A percentile compares a stretch with the other conserved stretches of the same genome.
Evolutionary conservation across 1,139 yeast genomes (phyloP).

Genomic region (Schwanniomyces etchellsii): DNA sequence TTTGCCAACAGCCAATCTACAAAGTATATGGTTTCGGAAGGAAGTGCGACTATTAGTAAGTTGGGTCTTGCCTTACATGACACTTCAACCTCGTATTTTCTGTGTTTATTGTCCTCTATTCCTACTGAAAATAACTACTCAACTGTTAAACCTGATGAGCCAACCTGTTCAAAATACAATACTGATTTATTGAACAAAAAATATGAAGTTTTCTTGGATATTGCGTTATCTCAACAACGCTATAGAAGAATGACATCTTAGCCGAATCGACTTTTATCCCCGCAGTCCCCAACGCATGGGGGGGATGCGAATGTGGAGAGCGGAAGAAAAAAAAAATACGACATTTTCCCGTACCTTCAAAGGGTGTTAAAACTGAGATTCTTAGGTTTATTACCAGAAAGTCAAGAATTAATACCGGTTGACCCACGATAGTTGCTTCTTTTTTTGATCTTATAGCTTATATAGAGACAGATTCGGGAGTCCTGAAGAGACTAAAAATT

Average conservation of each 20-base stretch:
- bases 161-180: background rate
- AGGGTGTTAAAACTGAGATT: too few relatives aligned
- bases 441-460: too few relatives aligned
- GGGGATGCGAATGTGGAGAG: too few relatives aligned
- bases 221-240: constrained; percentile 27
- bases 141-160: background rate
- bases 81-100: background rate
- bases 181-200: constrained; percentile 14
- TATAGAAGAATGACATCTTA: constrained; percentile 16
- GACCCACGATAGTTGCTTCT: too few relatives aligned
- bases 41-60: constrained; percentile 29
- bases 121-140: background rate
- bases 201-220: constrained; percentile 26
- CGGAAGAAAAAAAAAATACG: too few relatives aligned
- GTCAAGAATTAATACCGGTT: too few relatives aligned
- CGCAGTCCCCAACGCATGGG: too few relatives aligned
- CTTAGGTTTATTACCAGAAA: too few relatives aligned
- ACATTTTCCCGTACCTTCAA: too few relatives aligned
- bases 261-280: too few relatives aligned
- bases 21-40: constrained; percentile 28
- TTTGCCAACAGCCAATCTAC: constrained; percentile 9
- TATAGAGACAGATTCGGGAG: too few relatives aligned
- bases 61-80: constrained; percentile 6
- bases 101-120: background rate
- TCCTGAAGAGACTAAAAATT: too few relatives aligned